A percentile compares a stretch with the other conserved stretches of the same genome.
phyloP scores from a whole-genome alignment of 192 early-diverging fungal species.

The Umbelopsis sp. region DNA sequence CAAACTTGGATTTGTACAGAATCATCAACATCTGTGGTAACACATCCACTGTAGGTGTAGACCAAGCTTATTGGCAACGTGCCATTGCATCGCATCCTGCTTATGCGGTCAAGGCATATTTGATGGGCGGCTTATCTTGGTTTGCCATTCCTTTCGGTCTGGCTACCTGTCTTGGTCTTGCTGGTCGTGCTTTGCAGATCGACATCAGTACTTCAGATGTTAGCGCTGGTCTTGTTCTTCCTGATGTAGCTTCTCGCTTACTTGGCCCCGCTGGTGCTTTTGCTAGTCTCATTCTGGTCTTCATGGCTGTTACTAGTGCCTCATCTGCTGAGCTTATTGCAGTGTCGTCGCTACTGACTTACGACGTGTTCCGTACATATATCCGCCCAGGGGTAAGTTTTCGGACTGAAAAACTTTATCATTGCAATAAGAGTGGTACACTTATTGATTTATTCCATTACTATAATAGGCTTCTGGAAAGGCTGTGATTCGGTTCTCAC shows the following conservation, averaged over 20 bases:
- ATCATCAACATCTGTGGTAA: slow-evolving; percentile 78
- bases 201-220: slow-evolving; percentile 59
- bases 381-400: slow-evolving; percentile 53
- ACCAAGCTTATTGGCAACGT: slow-evolving; percentile 78
- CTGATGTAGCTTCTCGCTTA: slow-evolving; percentile 64
- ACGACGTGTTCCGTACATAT: slow-evolving; percentile 74
- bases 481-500: slow-evolving; percentile 59
- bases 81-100: slow-evolving; percentile 70
- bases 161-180: slow-evolving; percentile 71
- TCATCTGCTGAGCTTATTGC: slow-evolving; percentile 76
- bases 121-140: slow-evolving; percentile 79
- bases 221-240: slow-evolving; percentile 67
- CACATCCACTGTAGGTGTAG: slow-evolving; percentile 77
- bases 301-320: slow-evolving; percentile 78
- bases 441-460: not conserved
- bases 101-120: slow-evolving; percentile 69
- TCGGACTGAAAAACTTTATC: not conserved
- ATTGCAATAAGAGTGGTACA: not conserved
- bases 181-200: slow-evolving; percentile 66
- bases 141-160: slow-evolving; percentile 77
- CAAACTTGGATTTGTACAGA: slow-evolving; percentile 19
- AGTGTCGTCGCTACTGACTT: slow-evolving; percentile 72
- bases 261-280: slow-evolving; percentile 65
- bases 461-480: slow-evolving; percentile 52
- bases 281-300: slow-evolving; percentile 67